Evolutionary conservation across 768 basidiomycete species (phyloP).

Genomic region (Collybiopsis luxurians): DNA sequence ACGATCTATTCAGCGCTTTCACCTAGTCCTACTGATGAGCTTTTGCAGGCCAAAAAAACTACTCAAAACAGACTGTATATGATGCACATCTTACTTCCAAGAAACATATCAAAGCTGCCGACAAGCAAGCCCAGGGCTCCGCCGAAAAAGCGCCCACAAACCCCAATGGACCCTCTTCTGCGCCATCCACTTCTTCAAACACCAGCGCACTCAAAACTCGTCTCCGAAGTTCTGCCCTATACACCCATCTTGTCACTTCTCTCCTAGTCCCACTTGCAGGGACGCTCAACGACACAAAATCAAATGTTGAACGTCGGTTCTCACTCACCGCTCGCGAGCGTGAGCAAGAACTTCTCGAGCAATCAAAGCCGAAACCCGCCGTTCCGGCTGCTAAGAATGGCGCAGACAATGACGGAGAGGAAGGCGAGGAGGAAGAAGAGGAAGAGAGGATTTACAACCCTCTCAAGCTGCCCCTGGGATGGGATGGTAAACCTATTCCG

Average conservation of each 20-base stretch:
- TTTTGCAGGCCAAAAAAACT: slow-evolving; percentile 81
- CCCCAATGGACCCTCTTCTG: slow-evolving; percentile 51
- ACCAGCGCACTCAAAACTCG: slow-evolving; percentile 40
- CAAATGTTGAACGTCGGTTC: slow-evolving; percentile 94
- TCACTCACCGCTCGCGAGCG: slow-evolving; percentile 97
- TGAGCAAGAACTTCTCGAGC: slow-evolving; percentile 88
- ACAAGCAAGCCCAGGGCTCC: slow-evolving; percentile 54
- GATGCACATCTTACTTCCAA: slow-evolving; percentile 94
- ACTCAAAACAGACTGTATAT: slow-evolving; percentile 97
- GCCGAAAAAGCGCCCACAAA: slow-evolving; percentile 47
- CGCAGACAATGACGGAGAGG: slow-evolving; percentile 32
- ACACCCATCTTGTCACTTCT: slow-evolving; percentile 66
- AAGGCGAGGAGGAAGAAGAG: slow-evolving; percentile 72
- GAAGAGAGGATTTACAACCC: slow-evolving; percentile 98
- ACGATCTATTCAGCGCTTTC: slow-evolving; percentile 31
- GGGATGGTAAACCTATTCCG: slow-evolving; percentile 99
- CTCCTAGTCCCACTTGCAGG: slow-evolving; percentile 64
- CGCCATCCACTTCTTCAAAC: slow-evolving; percentile 22
- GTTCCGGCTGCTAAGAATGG: neutral
- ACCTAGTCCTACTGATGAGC: slow-evolving; percentile 7
- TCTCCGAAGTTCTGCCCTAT: slow-evolving; percentile 61
- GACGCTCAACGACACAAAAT: slow-evolving; percentile 84
- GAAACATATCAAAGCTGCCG: slow-evolving; percentile 91
- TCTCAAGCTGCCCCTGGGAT: slow-evolving; percentile 91
- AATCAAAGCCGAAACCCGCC: slow-evolving; percentile 47